Evolutionary conservation across 2,329 filamentous ascomycete genomes (phyloP).

Genomic region (Aphanocladium album): DNA sequence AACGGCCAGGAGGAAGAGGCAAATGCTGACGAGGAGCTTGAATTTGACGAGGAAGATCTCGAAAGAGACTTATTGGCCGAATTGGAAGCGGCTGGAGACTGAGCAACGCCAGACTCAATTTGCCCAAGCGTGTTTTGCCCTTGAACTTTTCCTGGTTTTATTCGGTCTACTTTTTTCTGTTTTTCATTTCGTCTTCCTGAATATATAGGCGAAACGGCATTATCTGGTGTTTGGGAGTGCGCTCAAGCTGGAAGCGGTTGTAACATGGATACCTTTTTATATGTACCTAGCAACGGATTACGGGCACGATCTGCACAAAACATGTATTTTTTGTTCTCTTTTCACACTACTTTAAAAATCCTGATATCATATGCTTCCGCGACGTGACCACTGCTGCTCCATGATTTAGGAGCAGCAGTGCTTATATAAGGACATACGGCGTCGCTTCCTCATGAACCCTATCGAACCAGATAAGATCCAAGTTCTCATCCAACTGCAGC

Average conservation of each 20-base stretch:
- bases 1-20: conserved; percentile 19
- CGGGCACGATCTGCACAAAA: neutral
- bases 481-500: neutral
- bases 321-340: neutral
- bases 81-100: conserved; percentile 40
- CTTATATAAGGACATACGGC: neutral
- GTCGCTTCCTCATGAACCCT: neutral
- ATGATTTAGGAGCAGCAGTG: neutral
- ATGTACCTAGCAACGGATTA: neutral
- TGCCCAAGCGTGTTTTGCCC: conserved; percentile 3
- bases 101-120: neutral
- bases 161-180: neutral
- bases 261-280: neutral
- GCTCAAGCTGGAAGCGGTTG: neutral
- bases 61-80: conserved; percentile 61
- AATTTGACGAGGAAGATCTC: conserved; percentile 51
- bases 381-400: too few species aligned
- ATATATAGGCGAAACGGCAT: conserved; percentile 9
- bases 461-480: conserved; percentile 4
- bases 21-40: conserved; percentile 29
- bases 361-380: neutral
- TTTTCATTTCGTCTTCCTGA: neutral
- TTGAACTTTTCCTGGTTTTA: neutral
- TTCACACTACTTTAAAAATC: neutral
- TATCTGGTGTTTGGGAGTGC: conserved; percentile 10